phyloP scores from a whole-genome alignment of 768 basidiomycete species.

The Mrakia hoshinonis region DNA sequence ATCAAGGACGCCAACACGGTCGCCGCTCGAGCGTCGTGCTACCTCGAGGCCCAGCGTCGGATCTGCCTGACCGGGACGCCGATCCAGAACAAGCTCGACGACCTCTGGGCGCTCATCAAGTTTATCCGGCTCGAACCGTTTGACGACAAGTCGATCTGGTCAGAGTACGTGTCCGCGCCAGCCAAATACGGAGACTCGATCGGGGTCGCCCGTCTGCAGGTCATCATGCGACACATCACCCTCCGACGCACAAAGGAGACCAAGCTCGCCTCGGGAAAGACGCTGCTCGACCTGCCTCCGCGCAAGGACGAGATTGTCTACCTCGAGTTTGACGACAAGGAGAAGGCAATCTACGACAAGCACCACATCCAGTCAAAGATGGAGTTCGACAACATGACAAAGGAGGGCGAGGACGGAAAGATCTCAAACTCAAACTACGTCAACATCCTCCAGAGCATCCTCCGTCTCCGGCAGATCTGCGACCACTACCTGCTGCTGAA shows the following conservation, averaged over 20 bases:
- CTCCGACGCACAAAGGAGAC: constrained; percentile 93
- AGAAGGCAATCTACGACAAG: constrained; percentile 75
- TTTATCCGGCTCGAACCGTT: constrained; percentile 86
- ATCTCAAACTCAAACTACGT: constrained; percentile 97
- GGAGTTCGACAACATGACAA: constrained; percentile 51
- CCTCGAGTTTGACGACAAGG: constrained; percentile 72
- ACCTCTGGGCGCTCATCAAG: constrained; percentile 93
- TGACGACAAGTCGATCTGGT: constrained; percentile 88
- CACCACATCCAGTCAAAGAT: constrained; percentile 85
- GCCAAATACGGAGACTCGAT: constrained; percentile 77
- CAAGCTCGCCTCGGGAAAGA: constrained; percentile 66
- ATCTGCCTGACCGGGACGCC: constrained; percentile 96
- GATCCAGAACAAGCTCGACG: constrained; percentile 97
- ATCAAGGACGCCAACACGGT: constrained; percentile 96
- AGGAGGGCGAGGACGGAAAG: constrained; percentile 59
- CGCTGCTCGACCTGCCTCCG: constrained; percentile 77
- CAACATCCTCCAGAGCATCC: constrained; percentile 89
- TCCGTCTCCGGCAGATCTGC: constrained; percentile 94
- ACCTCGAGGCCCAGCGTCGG: constrained; percentile 83
- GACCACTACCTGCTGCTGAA: constrained; percentile 84
- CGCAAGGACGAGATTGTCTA: constrained; percentile 79
- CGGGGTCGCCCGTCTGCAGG: constrained; percentile 86
- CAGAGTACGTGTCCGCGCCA: constrained; percentile 80
- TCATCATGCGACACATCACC: constrained; percentile 93
- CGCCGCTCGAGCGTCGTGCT: constrained; percentile 88